Base-by-base conservation (phyloP, 805 yeast genomes). In the Suhomyces kilbournensis region DNA sequence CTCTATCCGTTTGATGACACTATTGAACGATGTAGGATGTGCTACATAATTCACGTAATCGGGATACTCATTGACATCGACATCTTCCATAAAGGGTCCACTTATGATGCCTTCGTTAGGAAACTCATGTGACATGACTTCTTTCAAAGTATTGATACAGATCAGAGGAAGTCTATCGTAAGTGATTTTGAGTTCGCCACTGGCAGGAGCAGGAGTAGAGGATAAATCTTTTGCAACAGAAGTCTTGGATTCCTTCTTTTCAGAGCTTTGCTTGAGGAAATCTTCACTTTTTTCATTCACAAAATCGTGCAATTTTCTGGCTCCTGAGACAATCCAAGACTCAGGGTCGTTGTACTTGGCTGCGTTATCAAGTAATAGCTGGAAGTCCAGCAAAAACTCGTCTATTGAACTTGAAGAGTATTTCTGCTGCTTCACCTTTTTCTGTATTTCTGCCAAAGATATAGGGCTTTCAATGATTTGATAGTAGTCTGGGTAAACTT, bases 31-130 rank as follows among this genome's bases (percentile, higher is more conserved):
- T 67, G 90, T 87, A 12, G 97, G 96, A 50, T 79, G 74, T 56
- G 82, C 78, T 44, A 93, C 84, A 6, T 88, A 72, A 56, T 81
- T 78, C 69, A 85, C 85, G 71, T 92, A 92, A 61, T 88, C 96
- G 1, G 97, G 96, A 60, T 87, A 86, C 53, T 80, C 81, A 12
- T 80, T 80, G 30, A 78, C 79, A 61, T 84, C 83, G 2, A 93
- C 94, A 51, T 84, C 85, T 30, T 84, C 88, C 72, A 87, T 65
- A 64, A 91, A 92, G 0, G 96, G 88, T 12, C 80, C 87, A 54
- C 88, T 80, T 40, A 86, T 74, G 46, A 72, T 67, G 10, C 82
- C 82, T 28, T 80, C 71, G 19, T 78, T 81, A 5, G 79, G 74
- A 46, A 75, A 75, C 50, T 78, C 78, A 57, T 74, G 73, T 48